Conservation (phyloP, 192 early-diverging fungal species). For the Cladochytrium replicatum region DNA sequence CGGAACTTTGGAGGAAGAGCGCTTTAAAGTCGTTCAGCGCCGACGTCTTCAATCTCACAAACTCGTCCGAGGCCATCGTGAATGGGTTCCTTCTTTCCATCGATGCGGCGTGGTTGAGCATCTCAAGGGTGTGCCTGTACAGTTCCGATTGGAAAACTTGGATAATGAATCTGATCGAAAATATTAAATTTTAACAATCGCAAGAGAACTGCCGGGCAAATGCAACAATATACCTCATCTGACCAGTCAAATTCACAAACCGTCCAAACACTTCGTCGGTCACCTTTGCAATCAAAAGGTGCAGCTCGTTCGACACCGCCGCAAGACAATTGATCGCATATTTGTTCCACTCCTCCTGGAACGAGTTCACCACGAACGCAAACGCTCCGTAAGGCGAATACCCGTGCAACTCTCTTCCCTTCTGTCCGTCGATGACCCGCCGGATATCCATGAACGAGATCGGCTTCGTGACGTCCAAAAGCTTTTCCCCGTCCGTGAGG, state of each 20-base stretch:
- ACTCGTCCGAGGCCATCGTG: conserved; percentile 31
- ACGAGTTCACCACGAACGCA: conserved; percentile 21
- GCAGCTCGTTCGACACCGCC: conserved; percentile 23
- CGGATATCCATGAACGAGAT: conserved; percentile 24
- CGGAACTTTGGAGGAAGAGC: conserved; percentile 17
- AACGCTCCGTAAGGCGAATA: conserved; percentile 34
- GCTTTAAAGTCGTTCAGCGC: conserved; percentile 21
- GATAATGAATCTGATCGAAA: conserved; percentile 23
- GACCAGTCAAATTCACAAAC: conserved; percentile 31
- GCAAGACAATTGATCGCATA: conserved; percentile 20
- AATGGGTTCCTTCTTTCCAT: conserved; percentile 35
- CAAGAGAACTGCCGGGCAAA: background rate
- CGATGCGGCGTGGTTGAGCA: conserved; percentile 17
- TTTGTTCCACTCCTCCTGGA: conserved; percentile 32
- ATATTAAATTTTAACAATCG: background rate
- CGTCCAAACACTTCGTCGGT: conserved; percentile 36
- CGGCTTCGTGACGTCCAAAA: conserved; percentile 8
- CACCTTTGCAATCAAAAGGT: conserved; percentile 21
- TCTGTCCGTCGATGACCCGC: conserved; percentile 26
- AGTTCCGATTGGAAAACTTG: conserved; percentile 34
- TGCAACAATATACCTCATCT: conserved; percentile 19
- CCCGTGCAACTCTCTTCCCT: conserved; percentile 34
- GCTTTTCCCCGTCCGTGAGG: background rate
- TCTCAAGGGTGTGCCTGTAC: conserved; percentile 25
- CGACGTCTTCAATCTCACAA: conserved; percentile 19